Percentiles rank a stretch among this genome's conserved stretches.
These are phyloP conservation scores for Ilex aquifolium DNA, from an alignment of 257 asterid genomes.

Conservation along the genomic window DNA sequence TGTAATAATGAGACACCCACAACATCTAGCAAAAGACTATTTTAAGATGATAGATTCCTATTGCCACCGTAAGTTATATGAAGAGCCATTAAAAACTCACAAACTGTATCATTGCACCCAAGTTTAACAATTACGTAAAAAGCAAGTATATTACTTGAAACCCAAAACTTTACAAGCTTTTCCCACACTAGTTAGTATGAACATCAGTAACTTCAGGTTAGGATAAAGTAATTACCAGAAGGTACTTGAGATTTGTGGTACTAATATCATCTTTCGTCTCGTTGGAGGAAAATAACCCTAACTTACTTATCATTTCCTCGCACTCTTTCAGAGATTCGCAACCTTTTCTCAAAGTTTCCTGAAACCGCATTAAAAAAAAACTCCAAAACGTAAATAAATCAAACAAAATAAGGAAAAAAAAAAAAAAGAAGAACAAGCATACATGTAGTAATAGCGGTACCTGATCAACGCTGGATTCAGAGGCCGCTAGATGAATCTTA, in stretches of 20 bases:
- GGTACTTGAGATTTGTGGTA: slow-evolving; percentile 76
- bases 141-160: too few relatives aligned
- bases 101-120: too few relatives aligned
- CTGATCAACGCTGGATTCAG: slow-evolving; percentile 54
- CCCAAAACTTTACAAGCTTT: too few relatives aligned
- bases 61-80: too few relatives aligned
- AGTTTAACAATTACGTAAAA: too few relatives aligned
- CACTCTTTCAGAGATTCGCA: slow-evolving; percentile 64
- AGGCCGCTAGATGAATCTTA: slow-evolving; percentile 44
- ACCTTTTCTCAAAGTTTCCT: slow-evolving; percentile 66
- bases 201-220: neutral
- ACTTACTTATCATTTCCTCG: slow-evolving; percentile 76
- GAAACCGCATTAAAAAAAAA: neutral
- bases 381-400: too few relatives aligned
- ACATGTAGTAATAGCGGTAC: slow-evolving; percentile 12
- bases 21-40: too few relatives aligned
- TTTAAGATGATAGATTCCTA: too few relatives aligned
- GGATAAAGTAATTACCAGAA: slow-evolving; percentile 38
- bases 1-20: too few relatives aligned
- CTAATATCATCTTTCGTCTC: slow-evolving; percentile 91
- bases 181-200: too few relatives aligned
- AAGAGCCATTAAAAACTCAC: too few relatives aligned
- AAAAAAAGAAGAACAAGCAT: neutral
- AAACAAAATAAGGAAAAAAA: too few relatives aligned
- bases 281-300: slow-evolving; percentile 81